Base-by-base conservation (phyloP, 306 rosid genomes). In the Purshia tridentata region DNA sequence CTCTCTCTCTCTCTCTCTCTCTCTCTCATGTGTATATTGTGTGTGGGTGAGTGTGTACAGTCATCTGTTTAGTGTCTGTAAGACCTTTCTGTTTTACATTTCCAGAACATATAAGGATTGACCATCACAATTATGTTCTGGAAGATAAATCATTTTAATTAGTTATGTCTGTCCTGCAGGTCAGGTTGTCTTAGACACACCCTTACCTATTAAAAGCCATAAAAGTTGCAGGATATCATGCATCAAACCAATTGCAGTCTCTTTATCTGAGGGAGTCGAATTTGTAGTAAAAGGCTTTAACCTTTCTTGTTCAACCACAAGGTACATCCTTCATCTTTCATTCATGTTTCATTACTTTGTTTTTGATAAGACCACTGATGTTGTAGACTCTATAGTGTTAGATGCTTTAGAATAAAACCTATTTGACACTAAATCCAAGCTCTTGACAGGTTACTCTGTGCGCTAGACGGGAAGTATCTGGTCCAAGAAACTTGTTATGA, bases 401-500 rank as follows among this genome's bases (percentile, higher is more conserved):
- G 39, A 68, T 52, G 9, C 14, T 67, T n/a, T 48, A n/a, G 22
- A 53, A 53, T n/a, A 8, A 53, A 18, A 53, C 29, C 16, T 22
- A 0, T 56, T 35, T 9, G 10, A 9, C 45, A 46, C 47, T 57
- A 57, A 57, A 15, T 46, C 5, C 4, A 5, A 57, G 22, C 37
- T 72, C 47, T 47, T 74, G 81, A 76, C 91, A 93, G 98, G 97
- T 79, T 93, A 78, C 88, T 87, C 14, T 90, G 97, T 76, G 90
- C 97, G 6, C 89, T 88, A 69, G 98, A 90, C 83, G 98, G 98
- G 77, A 81, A 87, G 77, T 90, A 93, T 86, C 81, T 93, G 62
- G 84, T 71, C 55, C 88, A 84, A 66, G 86, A 86, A 73, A 81
- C 73, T 74, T 81, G 85, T 75, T 62, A 78, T 76, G 91, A 87